Percentiles rank a stretch among this genome's conserved stretches.
Conservation (phyloP, 257 asterid genomes). For the Solanum tacnaense region DNA sequence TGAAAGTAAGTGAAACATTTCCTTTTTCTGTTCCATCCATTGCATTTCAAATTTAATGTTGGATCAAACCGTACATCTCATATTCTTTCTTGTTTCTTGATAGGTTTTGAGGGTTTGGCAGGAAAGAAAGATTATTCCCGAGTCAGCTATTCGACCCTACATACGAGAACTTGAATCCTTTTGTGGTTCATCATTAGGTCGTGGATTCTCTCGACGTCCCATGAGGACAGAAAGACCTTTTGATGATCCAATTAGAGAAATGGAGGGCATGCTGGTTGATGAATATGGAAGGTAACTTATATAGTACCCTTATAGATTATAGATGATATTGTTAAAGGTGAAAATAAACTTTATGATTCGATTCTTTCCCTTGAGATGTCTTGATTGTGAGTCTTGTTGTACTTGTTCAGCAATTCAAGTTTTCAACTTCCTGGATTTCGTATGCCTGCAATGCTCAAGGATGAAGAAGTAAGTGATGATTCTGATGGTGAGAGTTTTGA, state of each 20-base stretch:
- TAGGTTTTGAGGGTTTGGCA: slow-evolving; percentile 95
- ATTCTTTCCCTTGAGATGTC: not conserved
- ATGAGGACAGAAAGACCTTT: slow-evolving; percentile 69
- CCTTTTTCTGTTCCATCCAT: slow-evolving; percentile 1
- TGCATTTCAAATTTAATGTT: not conserved
- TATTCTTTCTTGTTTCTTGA: not conserved
- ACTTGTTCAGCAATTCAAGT: slow-evolving; percentile 69
- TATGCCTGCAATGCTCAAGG: slow-evolving; percentile 79
- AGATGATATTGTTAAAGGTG: not conserved
- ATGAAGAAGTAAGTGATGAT: slow-evolving; percentile 64
- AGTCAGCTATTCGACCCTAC: slow-evolving; percentile 64
- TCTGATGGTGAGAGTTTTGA: slow-evolving; percentile 90
- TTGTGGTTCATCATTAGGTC: slow-evolving; percentile 51
- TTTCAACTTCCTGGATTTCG: slow-evolving; percentile 74
- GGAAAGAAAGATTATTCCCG: slow-evolving; percentile 79
- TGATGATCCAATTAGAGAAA: slow-evolving; percentile 83
- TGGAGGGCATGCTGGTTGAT: slow-evolving; percentile 93
- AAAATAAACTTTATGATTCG: not conserved
- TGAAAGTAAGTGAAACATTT: slow-evolving; percentile 49
- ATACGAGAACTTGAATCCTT: slow-evolving; percentile 73
- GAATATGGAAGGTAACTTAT: slow-evolving; percentile 77
- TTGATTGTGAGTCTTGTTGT: slow-evolving; percentile 5
- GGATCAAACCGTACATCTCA: not conserved
- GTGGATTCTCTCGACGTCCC: slow-evolving; percentile 48
- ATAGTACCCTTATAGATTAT: not conserved